phyloP scores from a whole-genome alignment of 495 filamentous ascomycete species.

The Penicillium alfredii region DNA sequence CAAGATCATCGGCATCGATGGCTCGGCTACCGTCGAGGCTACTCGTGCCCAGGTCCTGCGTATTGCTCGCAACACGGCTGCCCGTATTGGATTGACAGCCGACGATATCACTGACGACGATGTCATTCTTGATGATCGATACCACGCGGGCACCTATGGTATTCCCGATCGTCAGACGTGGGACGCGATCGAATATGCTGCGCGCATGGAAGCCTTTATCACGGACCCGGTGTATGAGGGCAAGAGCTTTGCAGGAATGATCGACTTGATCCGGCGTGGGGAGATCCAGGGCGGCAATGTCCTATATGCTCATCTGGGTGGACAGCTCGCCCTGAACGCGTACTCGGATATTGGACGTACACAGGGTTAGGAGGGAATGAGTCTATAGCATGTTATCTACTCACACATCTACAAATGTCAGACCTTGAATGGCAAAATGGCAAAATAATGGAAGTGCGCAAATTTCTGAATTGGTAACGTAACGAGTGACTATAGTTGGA shows the following conservation, averaged over 20 bases:
- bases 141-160: conserved; percentile 56
- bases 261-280: conserved; percentile 53
- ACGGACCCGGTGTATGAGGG: conserved; percentile 66
- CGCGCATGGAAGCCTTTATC: conserved; percentile 57
- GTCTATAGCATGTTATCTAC: too few relatives aligned
- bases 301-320: conserved; percentile 59
- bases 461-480: too few relatives aligned
- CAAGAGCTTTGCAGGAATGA: conserved; percentile 60
- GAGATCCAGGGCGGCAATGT: conserved; percentile 53
- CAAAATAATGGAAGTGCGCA: conserved; percentile 4
- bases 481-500: conserved; percentile 36
- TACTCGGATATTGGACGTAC: conserved; percentile 37
- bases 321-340: conserved; percentile 57
- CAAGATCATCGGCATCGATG: conserved; percentile 57
- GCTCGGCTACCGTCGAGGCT: conserved; percentile 48
- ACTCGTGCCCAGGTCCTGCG: conserved; percentile 53
- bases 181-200: conserved; percentile 56
- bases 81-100: conserved; percentile 48
- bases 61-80: conserved; percentile 54
- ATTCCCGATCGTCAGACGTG: conserved; percentile 51
- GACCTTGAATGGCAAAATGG: too few relatives aligned
- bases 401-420: too few relatives aligned
- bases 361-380: conserved; percentile 9
- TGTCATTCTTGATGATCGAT: conserved; percentile 54
- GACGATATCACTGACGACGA: conserved; percentile 51